Evolutionary conservation across 2,329 filamentous ascomycete species (phyloP).

Genomic region (Venturia pyrina): DNA sequence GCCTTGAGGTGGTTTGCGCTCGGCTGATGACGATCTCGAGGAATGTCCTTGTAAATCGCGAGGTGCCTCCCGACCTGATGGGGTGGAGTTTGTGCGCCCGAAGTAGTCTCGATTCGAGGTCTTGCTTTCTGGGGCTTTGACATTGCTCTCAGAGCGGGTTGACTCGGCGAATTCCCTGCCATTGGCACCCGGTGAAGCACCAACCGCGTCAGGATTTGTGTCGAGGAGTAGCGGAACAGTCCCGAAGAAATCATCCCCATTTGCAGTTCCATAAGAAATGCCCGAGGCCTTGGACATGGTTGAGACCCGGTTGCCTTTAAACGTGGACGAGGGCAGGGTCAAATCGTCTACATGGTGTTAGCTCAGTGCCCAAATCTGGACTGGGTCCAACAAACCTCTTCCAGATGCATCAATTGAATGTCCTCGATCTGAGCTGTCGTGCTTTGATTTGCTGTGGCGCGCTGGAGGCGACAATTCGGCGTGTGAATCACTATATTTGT

Average conservation of each 20-base stretch:
- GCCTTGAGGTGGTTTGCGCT: constrained; percentile 43
- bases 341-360: constrained; percentile 43
- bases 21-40: constrained; percentile 36
- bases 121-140: constrained; percentile 18
- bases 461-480: neutral
- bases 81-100: neutral
- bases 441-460: constrained; percentile 18
- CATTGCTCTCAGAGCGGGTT: constrained; percentile 6
- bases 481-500: constrained; percentile 22
- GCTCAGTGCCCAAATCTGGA: neutral
- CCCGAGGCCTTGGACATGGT: constrained; percentile 38
- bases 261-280: constrained; percentile 50
- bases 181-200: constrained; percentile 7
- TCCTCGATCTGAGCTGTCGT: constrained; percentile 22
- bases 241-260: constrained; percentile 46
- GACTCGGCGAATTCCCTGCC: constrained; percentile 9
- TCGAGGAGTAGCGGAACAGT: constrained; percentile 43
- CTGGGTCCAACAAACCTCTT: neutral
- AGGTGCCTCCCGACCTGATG: constrained; percentile 8
- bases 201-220: constrained; percentile 31
- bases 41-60: constrained; percentile 19
- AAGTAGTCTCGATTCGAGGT: constrained; percentile 32
- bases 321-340: constrained; percentile 63
- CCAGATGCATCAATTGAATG: neutral
- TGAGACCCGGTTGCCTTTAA: constrained; percentile 62